These are phyloP conservation scores for Arctium minus DNA, from an alignment of 129 eudicot genomes.

Conservation along the genomic window DNA sequence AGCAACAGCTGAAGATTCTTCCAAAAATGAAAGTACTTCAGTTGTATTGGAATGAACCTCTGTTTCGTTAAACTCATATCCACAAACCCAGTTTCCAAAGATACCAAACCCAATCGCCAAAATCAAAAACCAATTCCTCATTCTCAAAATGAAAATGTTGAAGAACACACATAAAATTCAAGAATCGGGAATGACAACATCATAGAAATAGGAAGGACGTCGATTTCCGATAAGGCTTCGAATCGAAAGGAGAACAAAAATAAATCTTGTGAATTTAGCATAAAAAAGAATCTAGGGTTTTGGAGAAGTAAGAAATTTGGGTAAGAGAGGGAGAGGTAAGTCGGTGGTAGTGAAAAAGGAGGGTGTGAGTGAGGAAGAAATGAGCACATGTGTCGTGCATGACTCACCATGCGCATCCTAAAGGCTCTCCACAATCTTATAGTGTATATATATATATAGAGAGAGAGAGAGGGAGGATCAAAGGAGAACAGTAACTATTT, in stretches of 20 bases:
- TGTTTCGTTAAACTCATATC: conserved; percentile 38
- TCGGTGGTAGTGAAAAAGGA: conserved; percentile 4
- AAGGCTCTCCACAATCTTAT: no score
- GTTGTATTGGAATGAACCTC: conserved; percentile 37
- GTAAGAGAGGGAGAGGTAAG: neutral
- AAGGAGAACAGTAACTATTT: no score
- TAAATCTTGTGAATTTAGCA: conserved; percentile 14
- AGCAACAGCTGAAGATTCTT: conserved; percentile 36
- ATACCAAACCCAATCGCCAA: conserved; percentile 15
- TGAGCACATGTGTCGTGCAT: no score
- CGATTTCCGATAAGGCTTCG: no score
- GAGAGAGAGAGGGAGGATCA: no score
- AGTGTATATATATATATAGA: no score
- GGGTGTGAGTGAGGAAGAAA: no score
- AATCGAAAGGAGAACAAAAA: neutral
- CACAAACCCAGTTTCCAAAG: conserved; percentile 10
- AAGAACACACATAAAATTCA: no score
- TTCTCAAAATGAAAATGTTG: conserved; percentile 5
- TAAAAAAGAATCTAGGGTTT: conserved; percentile 35
- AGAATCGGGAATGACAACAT: no score
- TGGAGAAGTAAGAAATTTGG: neutral
- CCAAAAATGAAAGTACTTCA: conserved; percentile 39
- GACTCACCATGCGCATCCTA: no score
- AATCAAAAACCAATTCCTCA: conserved; percentile 31
- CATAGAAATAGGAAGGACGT: no score